These are phyloP conservation scores for Fraxinus sp. DNA, from an alignment of 305 asterid genomes.

Conservation along the genomic window DNA sequence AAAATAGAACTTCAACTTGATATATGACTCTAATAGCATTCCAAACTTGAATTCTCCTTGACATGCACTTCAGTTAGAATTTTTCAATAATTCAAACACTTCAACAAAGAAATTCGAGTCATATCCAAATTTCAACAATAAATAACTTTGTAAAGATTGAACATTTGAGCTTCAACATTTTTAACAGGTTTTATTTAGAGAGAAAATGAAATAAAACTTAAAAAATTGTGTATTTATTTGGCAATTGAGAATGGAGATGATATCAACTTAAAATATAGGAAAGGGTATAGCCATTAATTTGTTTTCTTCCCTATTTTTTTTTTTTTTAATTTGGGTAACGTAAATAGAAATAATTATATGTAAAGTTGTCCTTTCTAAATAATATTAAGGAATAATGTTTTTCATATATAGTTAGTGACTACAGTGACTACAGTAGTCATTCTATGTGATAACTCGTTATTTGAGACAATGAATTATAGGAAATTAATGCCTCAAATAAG, in stretches of 20 bases:
- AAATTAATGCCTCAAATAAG: no score
- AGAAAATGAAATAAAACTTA: background rate
- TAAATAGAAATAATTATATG: background rate
- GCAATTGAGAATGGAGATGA: background rate
- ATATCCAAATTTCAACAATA: background rate
- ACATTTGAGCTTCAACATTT: slow-evolving; percentile 20
- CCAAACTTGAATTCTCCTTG: no score
- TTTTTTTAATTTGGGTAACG: background rate
- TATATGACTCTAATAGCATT: no score
- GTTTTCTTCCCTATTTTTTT: background rate
- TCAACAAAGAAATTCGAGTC: no score
- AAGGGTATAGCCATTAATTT: background rate
- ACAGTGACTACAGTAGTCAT: no score
- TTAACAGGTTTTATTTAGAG: background rate
- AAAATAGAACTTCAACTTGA: no score
- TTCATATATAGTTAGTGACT: no score
- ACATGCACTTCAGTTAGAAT: no score
- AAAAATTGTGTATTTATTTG: background rate
- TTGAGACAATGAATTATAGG: no score
- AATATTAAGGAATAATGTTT: no score
- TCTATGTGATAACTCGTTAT: no score
- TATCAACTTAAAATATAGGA: background rate
- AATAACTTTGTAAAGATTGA: slow-evolving; percentile 34
- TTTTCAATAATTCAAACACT: no score
- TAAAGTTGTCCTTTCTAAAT: background rate